Percentiles rank a stretch among this genome's conserved stretches.
phyloP scores from a whole-genome alignment of 495 filamentous ascomycete genomes.

The Bryoglossum gracile region DNA sequence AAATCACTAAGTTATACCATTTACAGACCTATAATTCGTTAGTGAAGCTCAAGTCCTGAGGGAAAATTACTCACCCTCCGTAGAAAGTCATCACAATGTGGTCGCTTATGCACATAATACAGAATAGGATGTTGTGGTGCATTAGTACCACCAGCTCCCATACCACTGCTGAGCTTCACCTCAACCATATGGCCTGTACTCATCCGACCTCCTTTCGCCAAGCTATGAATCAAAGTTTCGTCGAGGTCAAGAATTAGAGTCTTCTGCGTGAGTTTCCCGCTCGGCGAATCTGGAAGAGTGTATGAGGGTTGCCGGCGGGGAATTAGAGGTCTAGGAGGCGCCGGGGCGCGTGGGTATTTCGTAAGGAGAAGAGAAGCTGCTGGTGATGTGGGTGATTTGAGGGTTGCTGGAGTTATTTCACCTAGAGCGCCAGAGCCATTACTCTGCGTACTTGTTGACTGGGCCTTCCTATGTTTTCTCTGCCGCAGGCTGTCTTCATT shows the following conservation, averaged over 20 bases:
- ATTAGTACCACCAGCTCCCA: conserved; percentile 54
- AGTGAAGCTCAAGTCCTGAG: conserved; percentile 8
- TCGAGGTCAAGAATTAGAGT: conserved; percentile 93
- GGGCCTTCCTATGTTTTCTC: conserved; percentile 51
- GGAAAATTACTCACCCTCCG: conserved; percentile 54
- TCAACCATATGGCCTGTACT: conserved; percentile 98
- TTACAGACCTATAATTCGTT: conserved; percentile 56
- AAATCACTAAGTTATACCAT: conserved; percentile 97
- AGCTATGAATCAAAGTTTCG: conserved; percentile 94
- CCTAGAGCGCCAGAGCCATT: conserved; percentile 26
- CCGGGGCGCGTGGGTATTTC: conserved; percentile 81
- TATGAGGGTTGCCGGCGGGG: conserved; percentile 82
- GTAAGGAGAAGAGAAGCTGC: conserved; percentile 62
- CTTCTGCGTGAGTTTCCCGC: conserved; percentile 57
- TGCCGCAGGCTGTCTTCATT: conserved; percentile 66
- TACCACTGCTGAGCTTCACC: conserved; percentile 71
- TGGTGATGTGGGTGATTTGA: conserved; percentile 90
- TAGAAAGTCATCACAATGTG: conserved; percentile 94
- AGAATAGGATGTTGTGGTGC: conserved; percentile 86
- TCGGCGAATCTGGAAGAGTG: conserved; percentile 37
- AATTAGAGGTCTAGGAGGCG: conserved; percentile 82
- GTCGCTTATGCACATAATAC: conserved; percentile 97
- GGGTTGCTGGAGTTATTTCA: conserved; percentile 32
- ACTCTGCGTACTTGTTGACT: conserved; percentile 32
- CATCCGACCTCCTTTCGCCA: conserved; percentile 94